Percentiles rank a stretch among this genome's conserved stretches.
Evolutionary conservation across 331 rosid species (phyloP).

Genomic region (Phaseolus coccineus): DNA sequence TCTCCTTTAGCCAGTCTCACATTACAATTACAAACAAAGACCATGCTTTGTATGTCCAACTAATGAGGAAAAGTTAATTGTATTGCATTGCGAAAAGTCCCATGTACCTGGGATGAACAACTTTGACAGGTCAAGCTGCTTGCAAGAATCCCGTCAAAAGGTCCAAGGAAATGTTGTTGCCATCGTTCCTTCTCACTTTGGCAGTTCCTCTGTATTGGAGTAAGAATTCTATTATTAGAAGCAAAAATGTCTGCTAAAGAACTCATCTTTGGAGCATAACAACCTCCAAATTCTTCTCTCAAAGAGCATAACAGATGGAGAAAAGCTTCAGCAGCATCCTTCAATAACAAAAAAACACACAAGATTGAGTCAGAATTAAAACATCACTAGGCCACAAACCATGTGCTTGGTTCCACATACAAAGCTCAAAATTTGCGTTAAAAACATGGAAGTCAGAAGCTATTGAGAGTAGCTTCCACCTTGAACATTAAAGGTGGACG

Average conservation of each 20-base stretch:
- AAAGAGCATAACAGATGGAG: slow-evolving; percentile 82
- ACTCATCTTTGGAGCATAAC: slow-evolving; percentile 64
- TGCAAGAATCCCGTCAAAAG: slow-evolving; percentile 91
- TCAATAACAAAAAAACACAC: slow-evolving; percentile 36
- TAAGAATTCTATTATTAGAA: slow-evolving; percentile 68
- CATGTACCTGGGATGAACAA: slow-evolving; percentile 82
- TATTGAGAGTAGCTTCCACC: not conserved
- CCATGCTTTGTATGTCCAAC: not conserved
- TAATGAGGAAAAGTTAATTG: not conserved
- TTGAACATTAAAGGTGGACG: not conserved
- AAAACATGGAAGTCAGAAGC: not conserved
- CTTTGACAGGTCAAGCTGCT: slow-evolving; percentile 87
- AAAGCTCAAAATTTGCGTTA: not conserved
- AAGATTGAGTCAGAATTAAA: slow-evolving; percentile 36
- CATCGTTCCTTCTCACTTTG: slow-evolving; percentile 76
- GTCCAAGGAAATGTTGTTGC: slow-evolving; percentile 75
- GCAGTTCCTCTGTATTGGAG: slow-evolving; percentile 55
- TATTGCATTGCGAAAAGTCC: slow-evolving; percentile 42
- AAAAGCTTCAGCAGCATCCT: slow-evolving; percentile 98
- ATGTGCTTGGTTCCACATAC: not conserved
- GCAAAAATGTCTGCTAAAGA: slow-evolving; percentile 74
- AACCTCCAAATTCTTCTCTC: slow-evolving; percentile 75
- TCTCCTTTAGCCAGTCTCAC: not conserved
- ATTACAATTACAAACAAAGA: no score
- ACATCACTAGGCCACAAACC: not conserved